A percentile compares a stretch with the other conserved stretches of the same genome.
Conservation (phyloP, 306 rosid genomes). For the Lathyrus sativus region DNA sequence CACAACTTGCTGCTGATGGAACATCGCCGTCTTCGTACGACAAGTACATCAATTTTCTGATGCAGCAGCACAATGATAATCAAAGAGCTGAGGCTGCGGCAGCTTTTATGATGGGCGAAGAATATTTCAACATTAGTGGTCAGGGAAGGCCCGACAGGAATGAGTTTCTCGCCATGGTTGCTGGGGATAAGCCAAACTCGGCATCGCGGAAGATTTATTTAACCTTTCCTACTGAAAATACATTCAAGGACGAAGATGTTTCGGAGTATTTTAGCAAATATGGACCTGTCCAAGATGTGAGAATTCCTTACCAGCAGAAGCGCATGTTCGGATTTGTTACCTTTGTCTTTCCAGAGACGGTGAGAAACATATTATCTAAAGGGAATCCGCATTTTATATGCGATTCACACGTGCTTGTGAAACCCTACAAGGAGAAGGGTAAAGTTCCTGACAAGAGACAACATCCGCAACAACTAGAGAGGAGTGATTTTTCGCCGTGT, state of each 20-base stretch:
- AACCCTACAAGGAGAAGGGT: constrained; percentile 99
- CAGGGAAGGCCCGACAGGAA: constrained; percentile 71
- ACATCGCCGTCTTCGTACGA: constrained; percentile 60
- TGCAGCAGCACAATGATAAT: constrained; percentile 79
- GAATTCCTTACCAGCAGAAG: constrained; percentile 97
- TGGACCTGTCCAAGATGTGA: constrained; percentile 97
- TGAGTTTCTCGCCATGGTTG: constrained; percentile 66
- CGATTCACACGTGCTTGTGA: constrained; percentile 93
- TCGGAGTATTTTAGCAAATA: constrained; percentile 93
- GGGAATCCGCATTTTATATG: constrained; percentile 98
- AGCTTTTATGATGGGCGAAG: constrained; percentile 74
- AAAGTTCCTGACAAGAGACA: constrained; percentile 77
- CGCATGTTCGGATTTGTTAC: constrained; percentile 98
- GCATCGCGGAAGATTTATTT: constrained; percentile 93
- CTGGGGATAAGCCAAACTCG: constrained; percentile 68
- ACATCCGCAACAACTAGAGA: constrained; percentile 50
- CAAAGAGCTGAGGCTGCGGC: constrained; percentile 63
- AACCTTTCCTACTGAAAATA: constrained; percentile 96
- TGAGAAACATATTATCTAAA: constrained; percentile 75
- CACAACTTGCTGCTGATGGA: constrained; percentile 65
- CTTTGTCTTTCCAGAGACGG: constrained; percentile 95
- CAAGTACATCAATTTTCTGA: constrained; percentile 66
- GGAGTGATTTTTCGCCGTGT: constrained; percentile 56
- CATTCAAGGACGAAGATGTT: constrained; percentile 94
- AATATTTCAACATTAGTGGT: constrained; percentile 62